Conservation (phyloP, 805 yeast genomes). For the Pichia nanzhaoensis region DNA sequence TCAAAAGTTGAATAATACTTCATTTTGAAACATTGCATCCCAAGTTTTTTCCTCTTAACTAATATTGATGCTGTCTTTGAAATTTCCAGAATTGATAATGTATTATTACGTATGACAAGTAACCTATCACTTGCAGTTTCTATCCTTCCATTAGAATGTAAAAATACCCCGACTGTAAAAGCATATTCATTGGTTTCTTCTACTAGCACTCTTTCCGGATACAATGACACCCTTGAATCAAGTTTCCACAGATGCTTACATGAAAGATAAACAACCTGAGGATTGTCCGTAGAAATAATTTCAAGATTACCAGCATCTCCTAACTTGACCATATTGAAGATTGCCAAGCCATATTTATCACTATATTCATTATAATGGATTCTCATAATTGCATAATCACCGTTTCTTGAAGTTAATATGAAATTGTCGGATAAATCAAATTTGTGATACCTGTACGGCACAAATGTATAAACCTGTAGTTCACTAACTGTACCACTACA, state of each 20-base stretch:
- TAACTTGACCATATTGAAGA: background rate
- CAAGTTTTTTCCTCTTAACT: background rate
- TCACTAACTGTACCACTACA: no score
- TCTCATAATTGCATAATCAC: conserved; percentile 11
- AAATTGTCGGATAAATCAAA: background rate
- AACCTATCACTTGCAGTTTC: background rate
- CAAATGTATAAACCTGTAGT: background rate
- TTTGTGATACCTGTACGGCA: conserved; percentile 2
- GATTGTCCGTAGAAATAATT: conserved; percentile 9
- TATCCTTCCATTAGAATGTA: background rate
- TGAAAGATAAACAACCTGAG: conserved; percentile 14
- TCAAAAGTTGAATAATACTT: background rate
- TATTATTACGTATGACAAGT: background rate
- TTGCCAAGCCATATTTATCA: background rate
- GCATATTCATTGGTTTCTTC: conserved; percentile 11
- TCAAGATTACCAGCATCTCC: conserved; percentile 19
- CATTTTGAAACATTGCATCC: conserved; percentile 1
- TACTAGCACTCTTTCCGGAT: conserved; percentile 24
- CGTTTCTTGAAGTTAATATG: conserved; percentile 23
- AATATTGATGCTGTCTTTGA: background rate
- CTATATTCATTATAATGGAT: background rate
- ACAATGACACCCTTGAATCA: conserved; percentile 17
- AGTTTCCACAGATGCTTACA: conserved; percentile 26
- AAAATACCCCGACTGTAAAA: background rate
- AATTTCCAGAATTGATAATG: background rate